These are phyloP conservation scores for Austroboletus niveus DNA, from an alignment of 1,284 basidiomycete genomes.

Conservation along the genomic window DNA sequence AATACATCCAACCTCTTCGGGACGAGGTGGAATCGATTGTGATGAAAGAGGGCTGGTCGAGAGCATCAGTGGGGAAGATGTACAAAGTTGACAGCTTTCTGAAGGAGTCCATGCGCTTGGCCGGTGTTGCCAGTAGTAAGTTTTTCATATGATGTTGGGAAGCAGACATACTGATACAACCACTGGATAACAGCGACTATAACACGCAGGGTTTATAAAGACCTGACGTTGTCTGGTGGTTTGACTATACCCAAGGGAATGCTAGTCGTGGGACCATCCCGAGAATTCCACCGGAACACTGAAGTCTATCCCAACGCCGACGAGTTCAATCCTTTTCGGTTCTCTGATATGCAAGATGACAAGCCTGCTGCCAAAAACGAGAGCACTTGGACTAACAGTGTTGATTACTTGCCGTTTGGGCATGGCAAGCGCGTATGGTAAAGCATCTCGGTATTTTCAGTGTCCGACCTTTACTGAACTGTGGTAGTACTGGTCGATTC, in stretches of 20 bases:
- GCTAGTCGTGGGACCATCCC: background rate
- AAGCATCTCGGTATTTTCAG: background rate
- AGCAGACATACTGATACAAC: no score
- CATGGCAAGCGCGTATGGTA: background rate
- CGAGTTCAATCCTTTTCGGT: background rate
- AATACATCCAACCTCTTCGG: slow-evolving; percentile 38
- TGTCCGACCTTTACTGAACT: background rate
- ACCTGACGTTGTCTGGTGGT: background rate
- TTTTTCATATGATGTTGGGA: background rate
- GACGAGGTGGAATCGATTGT: slow-evolving; percentile 38
- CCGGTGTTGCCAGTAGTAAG: background rate
- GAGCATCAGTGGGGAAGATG: slow-evolving; percentile 23
- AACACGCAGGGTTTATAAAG: background rate
- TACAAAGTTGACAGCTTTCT: slow-evolving; percentile 46
- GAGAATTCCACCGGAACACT: background rate
- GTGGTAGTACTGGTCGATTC: background rate
- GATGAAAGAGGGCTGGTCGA: slow-evolving; percentile 41
- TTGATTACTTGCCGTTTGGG: background rate
- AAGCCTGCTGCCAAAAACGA: background rate
- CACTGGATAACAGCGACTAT: background rate
- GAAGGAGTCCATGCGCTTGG: slow-evolving; percentile 29
- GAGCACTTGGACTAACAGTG: background rate
- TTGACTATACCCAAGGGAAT: background rate
- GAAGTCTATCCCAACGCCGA: background rate
- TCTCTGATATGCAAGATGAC: background rate